Base-by-base conservation (phyloP, 768 basidiomycete species). In the Xerocomus potaroensis region DNA sequence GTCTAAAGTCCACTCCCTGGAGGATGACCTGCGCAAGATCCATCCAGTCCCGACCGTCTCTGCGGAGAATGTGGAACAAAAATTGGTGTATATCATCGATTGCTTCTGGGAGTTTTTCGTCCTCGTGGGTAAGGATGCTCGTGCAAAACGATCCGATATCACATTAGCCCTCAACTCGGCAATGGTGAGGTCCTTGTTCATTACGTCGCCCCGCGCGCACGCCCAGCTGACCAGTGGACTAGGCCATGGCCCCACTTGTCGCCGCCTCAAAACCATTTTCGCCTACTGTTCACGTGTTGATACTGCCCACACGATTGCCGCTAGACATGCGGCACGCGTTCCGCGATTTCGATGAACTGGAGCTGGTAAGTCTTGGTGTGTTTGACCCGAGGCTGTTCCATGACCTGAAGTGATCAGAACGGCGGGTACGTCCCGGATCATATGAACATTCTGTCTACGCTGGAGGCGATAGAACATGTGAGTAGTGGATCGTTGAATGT, bases 21-120 rank as follows among this genome's bases (percentile, higher is more conserved):
- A 24, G 41, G 29, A 53, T 54, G 30, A 49, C 21, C 5, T 26
- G 16, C 26, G 9, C 19, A 54, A 88, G 86, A 56, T 86, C 26
- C 52, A 58, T 16, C 61, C 66, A 16, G 65, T 84, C 15, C 52
- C 73, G 22, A 73, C 66, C 18, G 66, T 84, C 22, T 68, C 67
- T 12, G 65, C 67, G 19, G 72, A 73, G 37, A 53, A 53, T 1
- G 50, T 60, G 3, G 60, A 74, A 12, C 66, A 73, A 41, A 62
- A 63, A 15, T 76, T 72, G 14, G 77, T 90, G 7, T 83, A 81
- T 55, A 67, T 91, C 39, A 60, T 88, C 30, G 83, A 91, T 59
- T 90, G 85, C 57, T 68, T 81, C 16, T 88, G 87, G 80, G 90
- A 92, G 65, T 69, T 85, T 36, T 91, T 87, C 55, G 76, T 91